Evolutionary conservation across 2,329 filamentous ascomycete genomes (phyloP).

Genomic region (Pleomassaria siparia): DNA sequence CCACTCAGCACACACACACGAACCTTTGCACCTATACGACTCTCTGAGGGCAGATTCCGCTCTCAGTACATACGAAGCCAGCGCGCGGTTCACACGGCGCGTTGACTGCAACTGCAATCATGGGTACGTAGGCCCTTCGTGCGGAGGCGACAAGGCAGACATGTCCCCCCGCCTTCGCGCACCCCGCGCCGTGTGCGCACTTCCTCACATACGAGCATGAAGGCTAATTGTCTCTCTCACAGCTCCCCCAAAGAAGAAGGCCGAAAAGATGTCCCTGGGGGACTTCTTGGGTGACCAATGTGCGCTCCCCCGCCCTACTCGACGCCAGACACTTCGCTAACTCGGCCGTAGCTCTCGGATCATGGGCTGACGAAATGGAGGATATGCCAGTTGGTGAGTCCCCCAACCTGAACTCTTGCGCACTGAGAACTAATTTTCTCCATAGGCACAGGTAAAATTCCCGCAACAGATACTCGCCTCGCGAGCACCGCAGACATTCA

Average conservation of each 20-base stretch:
- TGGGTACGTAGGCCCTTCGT: constrained; percentile 48
- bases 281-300: constrained; percentile 92
- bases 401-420: background rate
- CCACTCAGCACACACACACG: constrained; percentile 16
- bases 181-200: constrained; percentile 25
- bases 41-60: constrained; percentile 29
- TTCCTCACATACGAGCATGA: constrained; percentile 10
- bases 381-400: constrained; percentile 73
- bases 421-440: constrained; percentile 22
- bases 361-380: constrained; percentile 99
- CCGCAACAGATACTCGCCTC: constrained; percentile 6
- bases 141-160: constrained; percentile 25
- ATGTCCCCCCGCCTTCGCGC: constrained; percentile 19
- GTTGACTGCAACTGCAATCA: constrained; percentile 58
- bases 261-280: constrained; percentile 96
- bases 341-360: constrained; percentile 66
- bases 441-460: constrained; percentile 33
- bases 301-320: constrained; percentile 54
- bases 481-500: background rate
- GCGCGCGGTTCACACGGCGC: constrained; percentile 41
- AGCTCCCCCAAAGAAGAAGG: constrained; percentile 93
- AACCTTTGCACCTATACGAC: constrained; percentile 25
- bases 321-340: constrained; percentile 27
- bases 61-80: constrained; percentile 34
- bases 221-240: constrained; percentile 49